Base-by-base conservation (phyloP, 169 alveolate species). In the Cryptosporidium xiaoi region DNA sequence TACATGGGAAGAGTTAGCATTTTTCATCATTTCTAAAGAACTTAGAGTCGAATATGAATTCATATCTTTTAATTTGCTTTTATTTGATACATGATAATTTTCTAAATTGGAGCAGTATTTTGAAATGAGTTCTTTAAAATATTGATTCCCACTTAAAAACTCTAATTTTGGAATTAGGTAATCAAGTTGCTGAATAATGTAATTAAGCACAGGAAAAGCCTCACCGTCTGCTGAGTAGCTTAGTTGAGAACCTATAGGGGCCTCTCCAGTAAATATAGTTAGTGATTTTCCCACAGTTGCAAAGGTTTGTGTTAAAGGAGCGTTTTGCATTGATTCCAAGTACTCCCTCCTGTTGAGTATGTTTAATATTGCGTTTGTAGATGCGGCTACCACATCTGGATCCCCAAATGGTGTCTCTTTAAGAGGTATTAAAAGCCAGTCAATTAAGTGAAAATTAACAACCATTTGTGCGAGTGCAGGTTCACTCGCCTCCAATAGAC, bases 371-470 rank as follows among this genome's bases (percentile, higher is more conserved):
- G 77, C 51, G 18, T 34, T 13, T 62, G 64, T 77, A 77, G 65
- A 20, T 8, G 87, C 87, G 8, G 27, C 60, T 44, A 62, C 87
- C 34, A 77, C 71, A 44, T 56, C 71, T 7, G 87, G 87, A n/a
- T 77, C 71, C 1, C 77, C 71, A 77, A 77, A 77, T 13, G 87
- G 87, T 2, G 51, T 62, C 64, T 77, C 87, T 62, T 77, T 77
- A n/a, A 77, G 29, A 1, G 87, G 87, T 33, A 77, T 77, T 44
- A 77, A 29, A 31, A 77, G 27, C 87, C 87, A 77, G 48, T 77
- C 87, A 46, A 77, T 77, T 15, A 77, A 40, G 40, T 77, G 87
- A 62, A 77, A 77, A n/a, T 77, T 77, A 10, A 77, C 64, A 62
- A 77, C 51, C 71, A 77, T 56, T 62, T 77, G 87, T 71, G 64